Evolutionary conservation across 2,329 filamentous ascomycete species (phyloP).

Genomic region (Cytospora leucostoma): DNA sequence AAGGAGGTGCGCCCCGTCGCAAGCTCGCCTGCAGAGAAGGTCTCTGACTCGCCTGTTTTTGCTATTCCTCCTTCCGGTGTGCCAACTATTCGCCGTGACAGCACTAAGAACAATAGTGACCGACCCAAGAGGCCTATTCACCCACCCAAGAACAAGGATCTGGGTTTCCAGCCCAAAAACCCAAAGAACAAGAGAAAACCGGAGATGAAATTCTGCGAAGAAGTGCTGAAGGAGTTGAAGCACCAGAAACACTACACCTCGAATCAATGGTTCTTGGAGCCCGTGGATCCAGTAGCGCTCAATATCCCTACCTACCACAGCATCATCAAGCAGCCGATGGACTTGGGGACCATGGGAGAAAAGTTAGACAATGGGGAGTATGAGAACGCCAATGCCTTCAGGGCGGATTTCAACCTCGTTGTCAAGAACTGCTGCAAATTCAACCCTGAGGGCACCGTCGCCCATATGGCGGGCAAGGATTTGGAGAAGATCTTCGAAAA

Average conservation of each 20-base stretch:
- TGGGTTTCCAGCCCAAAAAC: conserved; percentile 81
- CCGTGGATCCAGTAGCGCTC: conserved; percentile 90
- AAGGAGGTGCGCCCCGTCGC: conserved; percentile 37
- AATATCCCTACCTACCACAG: conserved; percentile 93
- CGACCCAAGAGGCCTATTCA: conserved; percentile 93
- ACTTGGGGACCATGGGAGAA: conserved; percentile 76
- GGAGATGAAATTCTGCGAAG: conserved; percentile 87
- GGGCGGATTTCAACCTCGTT: conserved; percentile 79
- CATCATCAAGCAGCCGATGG: conserved; percentile 96
- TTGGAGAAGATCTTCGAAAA: conserved; percentile 74
- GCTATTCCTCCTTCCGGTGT: conserved; percentile 76
- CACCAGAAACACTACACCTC: conserved; percentile 69
- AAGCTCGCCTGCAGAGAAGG: conserved; percentile 38
- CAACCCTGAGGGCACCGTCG: conserved; percentile 73
- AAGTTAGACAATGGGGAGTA: conserved; percentile 82
- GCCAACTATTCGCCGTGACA: conserved; percentile 83
- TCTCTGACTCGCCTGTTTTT: conserved; percentile 52
- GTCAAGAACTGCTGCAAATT: conserved; percentile 91
- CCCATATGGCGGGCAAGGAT: conserved; percentile 70
- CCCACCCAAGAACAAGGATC: conserved; percentile 83
- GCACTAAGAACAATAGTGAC: conserved; percentile 71
- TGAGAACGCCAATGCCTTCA: conserved; percentile 79
- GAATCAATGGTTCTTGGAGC: conserved; percentile 74
- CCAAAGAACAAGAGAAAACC: conserved; percentile 92
- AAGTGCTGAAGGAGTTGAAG: conserved; percentile 75